These are phyloP conservation scores for Prorocentrum cordatum DNA, from an alignment of 169 alveolate genomes.

Conservation along the genomic window DNA sequence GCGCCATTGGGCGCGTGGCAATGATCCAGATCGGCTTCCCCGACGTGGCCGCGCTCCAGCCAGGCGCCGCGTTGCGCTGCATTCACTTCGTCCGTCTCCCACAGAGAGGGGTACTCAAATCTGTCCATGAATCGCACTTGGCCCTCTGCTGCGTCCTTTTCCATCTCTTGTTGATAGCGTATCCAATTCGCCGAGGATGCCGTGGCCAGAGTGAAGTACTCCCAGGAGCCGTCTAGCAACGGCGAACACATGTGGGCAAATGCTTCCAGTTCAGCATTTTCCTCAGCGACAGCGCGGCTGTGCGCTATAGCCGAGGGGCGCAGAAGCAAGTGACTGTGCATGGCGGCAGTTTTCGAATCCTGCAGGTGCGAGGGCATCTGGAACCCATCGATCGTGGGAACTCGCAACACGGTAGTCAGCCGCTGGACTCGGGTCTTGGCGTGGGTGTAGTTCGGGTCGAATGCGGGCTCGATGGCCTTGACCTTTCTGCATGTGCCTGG, in stretches of 20 bases:
- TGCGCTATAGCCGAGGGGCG: neutral
- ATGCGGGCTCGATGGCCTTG: neutral
- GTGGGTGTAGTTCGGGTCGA: neutral
- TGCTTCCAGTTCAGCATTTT: neutral
- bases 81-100: slow-evolving; percentile 30
- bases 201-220: neutral
- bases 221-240: neutral
- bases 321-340: slow-evolving; percentile 1
- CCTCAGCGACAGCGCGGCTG: neutral
- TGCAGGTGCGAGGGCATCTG: neutral
- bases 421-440: neutral
- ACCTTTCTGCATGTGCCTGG: neutral
- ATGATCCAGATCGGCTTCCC: no score
- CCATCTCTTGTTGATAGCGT: neutral
- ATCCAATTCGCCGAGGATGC: neutral
- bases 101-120: neutral
- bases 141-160: neutral
- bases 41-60: no score
- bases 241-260: neutral
- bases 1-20: no score
- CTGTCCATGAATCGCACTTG: neutral
- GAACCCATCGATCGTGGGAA: slow-evolving; percentile 11
- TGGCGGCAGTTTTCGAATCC: neutral
- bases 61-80: no score
- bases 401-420: neutral